Evolutionary conservation across 306 rosid species (phyloP), one percentile per base, ranked within the genome.

Genomic region (Castanopsis chinensis): DNA sequence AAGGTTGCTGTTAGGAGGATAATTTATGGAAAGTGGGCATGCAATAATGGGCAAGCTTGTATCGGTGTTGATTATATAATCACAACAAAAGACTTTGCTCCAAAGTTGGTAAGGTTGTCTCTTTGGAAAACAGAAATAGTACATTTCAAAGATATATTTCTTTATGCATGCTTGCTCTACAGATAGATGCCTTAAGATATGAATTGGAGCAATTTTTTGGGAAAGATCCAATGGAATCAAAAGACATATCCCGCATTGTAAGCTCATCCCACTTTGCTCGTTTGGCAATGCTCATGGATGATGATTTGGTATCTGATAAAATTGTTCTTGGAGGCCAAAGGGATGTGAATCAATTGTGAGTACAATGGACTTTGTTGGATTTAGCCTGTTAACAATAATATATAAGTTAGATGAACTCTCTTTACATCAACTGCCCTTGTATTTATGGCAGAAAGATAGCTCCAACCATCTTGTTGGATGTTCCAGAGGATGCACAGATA

Each of bases 1-100:
- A 84, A 93, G 98, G 93, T 91, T 27, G 83, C 94, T 75, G 89
- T 83, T 15, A 83, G 94, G 84, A 88, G 98, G 79, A 89, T 93
- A 78, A 83, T 93, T 63, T 86, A 86, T 67, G 94, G 97, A 30
- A 93, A 93, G 76, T 93, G 97, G 98, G 97, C 92, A 64, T 80
- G 86, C 70, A 93, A 93, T 73, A 86, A 79, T 75, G 98, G 98
- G 76, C 98, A 93, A 90, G 93, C 94, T 61, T 93, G 98, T 83
- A 89, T 93, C 41, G 87, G 81, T 69, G 89, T 91, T 54, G 98
- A 93, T 83, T 88, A 93, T 37, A 84, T 93, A 75, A 91, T 93
- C 79, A 93, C 97, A 28, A 89, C 86, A 57, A 91, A 80, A 83
- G 90, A 89, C 18, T 91, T 93, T 75, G 97, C 97, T 78, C 90